Percentiles rank a stretch among this genome's conserved stretches.
These are phyloP conservation scores for Fusarium dlaminii DNA, from an alignment of 2,329 filamentous ascomycete genomes.

Conservation along the genomic window DNA sequence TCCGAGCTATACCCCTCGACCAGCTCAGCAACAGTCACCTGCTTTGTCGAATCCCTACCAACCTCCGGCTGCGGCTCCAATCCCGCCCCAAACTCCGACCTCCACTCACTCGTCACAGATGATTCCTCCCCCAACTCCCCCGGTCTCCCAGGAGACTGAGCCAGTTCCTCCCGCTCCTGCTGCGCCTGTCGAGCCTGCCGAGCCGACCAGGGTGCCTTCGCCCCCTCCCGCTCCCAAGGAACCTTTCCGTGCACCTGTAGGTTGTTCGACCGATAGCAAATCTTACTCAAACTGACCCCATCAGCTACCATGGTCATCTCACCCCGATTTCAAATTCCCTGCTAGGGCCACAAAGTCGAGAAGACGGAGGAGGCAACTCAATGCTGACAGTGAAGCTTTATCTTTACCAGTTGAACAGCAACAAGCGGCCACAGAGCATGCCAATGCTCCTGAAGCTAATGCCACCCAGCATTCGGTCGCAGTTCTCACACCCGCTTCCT, in stretches of 20 bases:
- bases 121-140: constrained; percentile 57
- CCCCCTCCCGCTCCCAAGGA: constrained; percentile 39
- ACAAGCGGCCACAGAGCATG: constrained; percentile 45
- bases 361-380: constrained; percentile 55
- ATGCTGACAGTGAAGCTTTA: constrained; percentile 50
- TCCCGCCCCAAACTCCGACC: constrained; percentile 61
- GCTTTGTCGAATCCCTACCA: constrained; percentile 66
- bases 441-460: constrained; percentile 29
- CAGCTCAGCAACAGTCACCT: constrained; percentile 58
- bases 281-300: background rate
- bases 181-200: constrained; percentile 36
- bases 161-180: constrained; percentile 41
- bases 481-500: constrained; percentile 26
- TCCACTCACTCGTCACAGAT: constrained; percentile 60
- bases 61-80: constrained; percentile 57
- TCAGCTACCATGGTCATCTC: constrained; percentile 68
- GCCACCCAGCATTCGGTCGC: constrained; percentile 23
- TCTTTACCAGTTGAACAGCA: constrained; percentile 55
- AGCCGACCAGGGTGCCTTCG: constrained; percentile 38
- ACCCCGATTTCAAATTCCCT: constrained; percentile 62
- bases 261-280: background rate
- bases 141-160: constrained; percentile 53
- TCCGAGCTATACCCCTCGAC: constrained; percentile 59
- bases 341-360: constrained; percentile 48
- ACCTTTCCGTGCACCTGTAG: constrained; percentile 62